phyloP scores from a whole-genome alignment of 2,329 filamentous ascomycete species.

The Rhynchosporium secalis region DNA sequence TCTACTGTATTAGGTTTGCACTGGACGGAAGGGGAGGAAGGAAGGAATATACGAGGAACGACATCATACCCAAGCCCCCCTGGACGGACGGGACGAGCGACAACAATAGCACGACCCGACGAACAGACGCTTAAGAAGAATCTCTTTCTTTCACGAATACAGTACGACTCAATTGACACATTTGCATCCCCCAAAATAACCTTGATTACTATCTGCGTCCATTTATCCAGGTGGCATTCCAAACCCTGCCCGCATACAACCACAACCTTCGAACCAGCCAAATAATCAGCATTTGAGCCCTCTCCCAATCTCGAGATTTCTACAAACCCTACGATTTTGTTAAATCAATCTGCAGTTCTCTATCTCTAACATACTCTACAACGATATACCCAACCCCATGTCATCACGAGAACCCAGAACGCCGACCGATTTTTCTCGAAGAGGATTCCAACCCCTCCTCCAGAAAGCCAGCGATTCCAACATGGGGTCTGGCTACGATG shows the following conservation, averaged over 20 bases:
- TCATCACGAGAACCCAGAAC: slow-evolving; percentile 35
- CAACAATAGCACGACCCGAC: not conserved
- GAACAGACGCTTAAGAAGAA: slow-evolving; percentile 6
- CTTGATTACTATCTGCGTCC: not conserved
- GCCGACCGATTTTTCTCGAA: slow-evolving; percentile 31
- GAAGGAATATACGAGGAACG: slow-evolving; percentile 2
- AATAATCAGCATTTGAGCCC: not conserved
- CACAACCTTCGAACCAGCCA: not conserved
- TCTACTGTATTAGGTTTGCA: not conserved
- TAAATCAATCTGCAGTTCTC: slow-evolving; percentile 6
- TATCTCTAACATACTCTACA: slow-evolving; percentile 4
- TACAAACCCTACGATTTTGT: not conserved
- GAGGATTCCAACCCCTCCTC: slow-evolving; percentile 35
- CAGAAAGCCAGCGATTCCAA: slow-evolving; percentile 17
- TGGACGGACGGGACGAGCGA: not conserved
- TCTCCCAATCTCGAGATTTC: not conserved
- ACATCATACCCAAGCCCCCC: slow-evolving; percentile 1
- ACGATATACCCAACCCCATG: slow-evolving; percentile 24
- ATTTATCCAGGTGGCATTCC: too few relatives aligned
- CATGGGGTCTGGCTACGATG: slow-evolving; percentile 25
- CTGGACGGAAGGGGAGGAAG: not conserved
- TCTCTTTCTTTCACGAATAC: slow-evolving; percentile 2
- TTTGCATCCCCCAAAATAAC: not conserved
- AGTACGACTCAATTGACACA: slow-evolving; percentile 2
- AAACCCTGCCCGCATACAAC: slow-evolving; percentile 5